These are phyloP conservation scores for Wickerhamiella australiensis DNA, from an alignment of 805 yeast genomes.

Conservation along the genomic window DNA sequence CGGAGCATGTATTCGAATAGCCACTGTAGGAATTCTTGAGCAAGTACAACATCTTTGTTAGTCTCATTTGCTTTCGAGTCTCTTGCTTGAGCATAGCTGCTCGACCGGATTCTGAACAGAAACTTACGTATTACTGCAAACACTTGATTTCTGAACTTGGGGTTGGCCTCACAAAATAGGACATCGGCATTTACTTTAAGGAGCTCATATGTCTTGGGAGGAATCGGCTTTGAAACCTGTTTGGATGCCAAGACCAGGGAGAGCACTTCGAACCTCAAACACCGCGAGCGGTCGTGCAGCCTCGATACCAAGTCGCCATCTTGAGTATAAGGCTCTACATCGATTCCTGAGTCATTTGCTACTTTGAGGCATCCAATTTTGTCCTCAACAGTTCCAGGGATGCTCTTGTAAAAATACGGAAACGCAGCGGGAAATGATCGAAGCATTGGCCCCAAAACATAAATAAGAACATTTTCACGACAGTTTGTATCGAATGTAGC, in stretches of 20 bases:
- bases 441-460: constrained; percentile 12
- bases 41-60: constrained; percentile 17
- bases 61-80: constrained; percentile 26
- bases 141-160: constrained; percentile 58
- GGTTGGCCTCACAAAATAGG: constrained; percentile 50
- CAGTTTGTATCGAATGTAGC: constrained; percentile 1
- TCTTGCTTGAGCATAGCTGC: constrained; percentile 46
- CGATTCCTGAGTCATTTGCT: constrained; percentile 12
- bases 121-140: constrained; percentile 51
- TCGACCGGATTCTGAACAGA: constrained; percentile 53
- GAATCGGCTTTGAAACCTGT: constrained; percentile 48
- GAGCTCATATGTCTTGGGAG: constrained; percentile 34
- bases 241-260: constrained; percentile 50
- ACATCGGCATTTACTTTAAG: constrained; percentile 37
- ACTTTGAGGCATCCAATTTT: constrained; percentile 12
- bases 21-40: constrained; percentile 34
- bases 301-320: background rate
- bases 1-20: constrained; percentile 30
- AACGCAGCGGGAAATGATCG: constrained; percentile 10
- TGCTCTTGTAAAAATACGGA: background rate
- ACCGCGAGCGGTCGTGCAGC: constrained; percentile 5
- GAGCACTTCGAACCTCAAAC: constrained; percentile 42
- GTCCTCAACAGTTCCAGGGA: constrained; percentile 5
- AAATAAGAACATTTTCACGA: constrained; percentile 14
- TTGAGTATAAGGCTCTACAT: background rate